A percentile compares a stretch with the other conserved stretches of the same genome.
phyloP scores from a whole-genome alignment of 2,329 filamentous ascomycete genomes.

The Emergomyces pasteurianus region DNA sequence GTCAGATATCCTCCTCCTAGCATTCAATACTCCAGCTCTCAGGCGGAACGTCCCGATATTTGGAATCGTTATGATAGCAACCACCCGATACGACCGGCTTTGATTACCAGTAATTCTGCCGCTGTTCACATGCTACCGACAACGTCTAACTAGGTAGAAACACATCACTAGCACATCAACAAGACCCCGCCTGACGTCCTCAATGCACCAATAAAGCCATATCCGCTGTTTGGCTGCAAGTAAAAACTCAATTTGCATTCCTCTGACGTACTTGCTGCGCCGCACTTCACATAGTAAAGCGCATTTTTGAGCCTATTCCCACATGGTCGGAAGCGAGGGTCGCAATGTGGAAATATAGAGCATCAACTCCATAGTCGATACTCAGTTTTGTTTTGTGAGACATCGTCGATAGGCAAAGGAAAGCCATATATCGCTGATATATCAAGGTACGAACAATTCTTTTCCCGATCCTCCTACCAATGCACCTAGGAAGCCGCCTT shows the following conservation, averaged over 20 bases:
- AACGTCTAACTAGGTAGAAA: too few relatives aligned
- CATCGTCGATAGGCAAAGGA: background rate
- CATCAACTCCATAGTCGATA: background rate
- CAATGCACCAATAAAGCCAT: too few relatives aligned
- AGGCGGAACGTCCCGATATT: too few relatives aligned
- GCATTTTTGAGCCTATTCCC: background rate
- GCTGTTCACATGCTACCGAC: too few relatives aligned
- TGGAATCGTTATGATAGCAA: too few relatives aligned
- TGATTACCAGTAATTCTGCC: too few relatives aligned
- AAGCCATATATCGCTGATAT: background rate
- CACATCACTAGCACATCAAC: too few relatives aligned
- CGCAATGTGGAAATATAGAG: background rate
- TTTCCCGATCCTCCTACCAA: conserved; percentile 22
- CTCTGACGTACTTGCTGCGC: background rate
- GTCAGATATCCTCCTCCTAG: too few relatives aligned
- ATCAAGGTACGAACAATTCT: conserved; percentile 8
- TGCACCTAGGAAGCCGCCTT: conserved; percentile 26
- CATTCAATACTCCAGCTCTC: too few relatives aligned
- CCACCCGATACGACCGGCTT: too few relatives aligned
- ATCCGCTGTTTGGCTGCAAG: background rate
- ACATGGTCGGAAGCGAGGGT: background rate
- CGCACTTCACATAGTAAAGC: background rate
- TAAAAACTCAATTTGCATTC: background rate
- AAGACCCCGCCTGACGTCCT: too few relatives aligned
- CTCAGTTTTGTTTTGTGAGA: background rate